Evolutionary conservation across 106 monocot genomes (phyloP), one percentile per base, ranked within the genome.

Genomic region (Dendrobium officinale): DNA sequence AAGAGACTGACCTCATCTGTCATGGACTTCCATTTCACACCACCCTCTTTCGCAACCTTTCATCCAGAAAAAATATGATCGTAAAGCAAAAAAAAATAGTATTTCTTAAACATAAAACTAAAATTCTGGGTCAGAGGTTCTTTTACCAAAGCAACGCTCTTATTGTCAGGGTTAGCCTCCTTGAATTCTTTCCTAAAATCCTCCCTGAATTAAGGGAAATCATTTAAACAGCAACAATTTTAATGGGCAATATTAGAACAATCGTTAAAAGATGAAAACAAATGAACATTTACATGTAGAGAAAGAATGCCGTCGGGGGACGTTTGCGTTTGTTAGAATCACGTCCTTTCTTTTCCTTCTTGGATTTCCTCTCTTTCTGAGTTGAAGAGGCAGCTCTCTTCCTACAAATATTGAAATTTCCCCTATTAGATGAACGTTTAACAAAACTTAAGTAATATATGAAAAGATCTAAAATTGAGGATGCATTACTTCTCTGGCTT

Each of bases 11-110:
- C 96, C 75, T 96, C 94, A 26, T 91, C 97, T 2, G 89, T 84
- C 86, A 98, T 77, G 13, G 92, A 85, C 9, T 86, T 98, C 98
- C 98, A 98, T 78, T 82, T 98, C 67, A 75, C 91, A n/a, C 98
- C 98, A 16, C 92, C 98, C 49, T 94, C 92, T 78, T 98, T 98
- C 20, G 92, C 82, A 48, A 83, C 92, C 88, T 95, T 44, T 31
- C 37, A 1, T 16, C 26, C 4, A 5, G 33, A 47, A 56, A 43
- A 4, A 73, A 5, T 10, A 40, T 20, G 17, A 31, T 11, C 64
- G 24, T 44, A n/a, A n/a, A 6, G 4, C 18, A 16, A 16, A 42
- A 29, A 42, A 29, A 43, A 16, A 64, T 16, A 29, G 20, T 20
- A 29, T 33, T 18, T n/a, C 41, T 1, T 44, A 61, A 9, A 16